These are phyloP conservation scores for Fomitopsis palustris DNA, from an alignment of 1,284 basidiomycete genomes.

Conservation along the genomic window DNA sequence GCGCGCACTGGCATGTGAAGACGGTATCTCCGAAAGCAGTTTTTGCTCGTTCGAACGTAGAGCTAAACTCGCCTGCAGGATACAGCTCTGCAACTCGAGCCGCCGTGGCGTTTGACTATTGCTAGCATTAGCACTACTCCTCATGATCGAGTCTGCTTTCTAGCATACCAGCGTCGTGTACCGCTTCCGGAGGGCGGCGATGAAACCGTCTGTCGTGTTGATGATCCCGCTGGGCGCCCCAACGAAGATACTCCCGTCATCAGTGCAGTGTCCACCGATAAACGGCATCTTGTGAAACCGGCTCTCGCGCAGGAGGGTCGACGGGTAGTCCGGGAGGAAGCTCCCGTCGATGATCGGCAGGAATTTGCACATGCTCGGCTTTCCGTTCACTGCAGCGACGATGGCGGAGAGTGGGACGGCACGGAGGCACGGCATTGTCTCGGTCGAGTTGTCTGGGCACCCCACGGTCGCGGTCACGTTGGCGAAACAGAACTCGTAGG, in stretches of 20 bases:
- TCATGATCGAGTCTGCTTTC: background rate
- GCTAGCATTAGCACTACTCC: background rate
- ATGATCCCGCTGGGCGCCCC: background rate
- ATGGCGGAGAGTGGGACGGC: conserved; percentile 3
- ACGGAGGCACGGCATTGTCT: conserved; percentile 1
- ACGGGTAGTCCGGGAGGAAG: conserved; percentile 1
- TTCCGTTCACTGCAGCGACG: conserved; percentile 1
- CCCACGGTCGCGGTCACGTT: background rate
- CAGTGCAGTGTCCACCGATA: conserved; percentile 2
- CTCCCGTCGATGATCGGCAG: conserved; percentile 1
- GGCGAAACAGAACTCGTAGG: conserved; percentile 5
- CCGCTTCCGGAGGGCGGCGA: background rate
- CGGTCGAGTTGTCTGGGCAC: background rate
- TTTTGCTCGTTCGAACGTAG: conserved; percentile 2
- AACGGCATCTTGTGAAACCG: conserved; percentile 6
- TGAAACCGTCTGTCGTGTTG: conserved; percentile 4
- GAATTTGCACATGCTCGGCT: background rate
- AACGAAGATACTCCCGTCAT: conserved; percentile 4
- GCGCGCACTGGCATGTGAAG: conserved; percentile 1
- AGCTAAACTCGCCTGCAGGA: conserved; percentile 1
- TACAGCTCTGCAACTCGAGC: conserved; percentile 1
- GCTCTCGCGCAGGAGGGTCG: background rate
- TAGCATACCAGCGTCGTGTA: background rate
- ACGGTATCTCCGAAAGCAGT: conserved; percentile 4
- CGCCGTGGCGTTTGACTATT: conserved; percentile 1